These are phyloP conservation scores for Penicillium hesseltinei DNA, from an alignment of 2,329 filamentous ascomycete species.

Conservation along the genomic window DNA sequence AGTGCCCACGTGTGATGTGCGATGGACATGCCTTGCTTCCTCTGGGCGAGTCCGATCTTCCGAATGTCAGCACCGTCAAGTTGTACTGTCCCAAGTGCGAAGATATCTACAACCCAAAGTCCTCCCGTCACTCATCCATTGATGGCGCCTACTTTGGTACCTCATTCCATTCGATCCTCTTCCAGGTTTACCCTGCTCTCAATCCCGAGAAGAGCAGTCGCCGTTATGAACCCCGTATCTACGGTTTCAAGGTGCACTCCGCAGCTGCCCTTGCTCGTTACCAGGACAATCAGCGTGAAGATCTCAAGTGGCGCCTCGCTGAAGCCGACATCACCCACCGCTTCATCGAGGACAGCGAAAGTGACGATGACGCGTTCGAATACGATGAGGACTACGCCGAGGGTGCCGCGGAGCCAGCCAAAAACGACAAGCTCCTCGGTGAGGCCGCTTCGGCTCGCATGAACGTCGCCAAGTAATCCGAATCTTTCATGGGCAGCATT, in stretches of 20 bases:
- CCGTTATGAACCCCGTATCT: conserved; percentile 85
- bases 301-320: conserved; percentile 76
- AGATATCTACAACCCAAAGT: conserved; percentile 98
- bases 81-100: conserved; percentile 97
- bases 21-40: conserved; percentile 89
- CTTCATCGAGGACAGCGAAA: conserved; percentile 69
- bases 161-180: conserved; percentile 98
- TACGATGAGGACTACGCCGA: conserved; percentile 24
- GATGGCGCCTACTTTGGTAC: conserved; percentile 98
- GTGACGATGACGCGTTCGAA: conserved; percentile 55
- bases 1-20: conserved; percentile 95
- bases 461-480: conserved; percentile 35
- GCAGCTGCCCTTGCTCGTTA: conserved; percentile 83
- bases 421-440: conserved; percentile 24
- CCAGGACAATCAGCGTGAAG: conserved; percentile 78
- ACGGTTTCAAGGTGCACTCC: conserved; percentile 94
- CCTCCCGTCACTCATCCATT: conserved; percentile 88
- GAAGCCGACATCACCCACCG: conserved; percentile 69
- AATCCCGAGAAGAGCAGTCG: conserved; percentile 81
- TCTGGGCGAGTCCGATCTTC: conserved; percentile 87
- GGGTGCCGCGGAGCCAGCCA: conserved; percentile 36
- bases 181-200: conserved; percentile 93
- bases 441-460: conserved; percentile 38
- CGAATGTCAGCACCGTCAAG: conserved; percentile 87
- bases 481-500: conserved; percentile 17